Conservation (phyloP, 148 eudicot genomes). For the Silene latifolia region DNA sequence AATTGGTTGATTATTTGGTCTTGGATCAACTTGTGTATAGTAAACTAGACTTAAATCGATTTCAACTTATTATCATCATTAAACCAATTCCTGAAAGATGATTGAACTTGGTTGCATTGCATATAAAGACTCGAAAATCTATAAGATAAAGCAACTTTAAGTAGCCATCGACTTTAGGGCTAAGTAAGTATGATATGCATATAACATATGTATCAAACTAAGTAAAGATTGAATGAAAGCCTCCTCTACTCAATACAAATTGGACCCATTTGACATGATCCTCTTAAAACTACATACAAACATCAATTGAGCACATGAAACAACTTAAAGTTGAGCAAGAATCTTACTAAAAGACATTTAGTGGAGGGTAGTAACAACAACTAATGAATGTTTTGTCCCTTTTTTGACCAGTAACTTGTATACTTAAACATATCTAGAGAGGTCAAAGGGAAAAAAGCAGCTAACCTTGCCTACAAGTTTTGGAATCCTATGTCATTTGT, state of each 20-base stretch:
- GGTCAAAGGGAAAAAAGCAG: constrained; percentile 20
- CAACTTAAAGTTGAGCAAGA: constrained; percentile 30
- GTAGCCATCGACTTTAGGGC: constrained; percentile 11
- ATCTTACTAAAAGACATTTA: constrained; percentile 36
- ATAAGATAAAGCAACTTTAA: constrained; percentile 23
- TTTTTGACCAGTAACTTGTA: constrained; percentile 22
- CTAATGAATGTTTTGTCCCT: constrained; percentile 24
- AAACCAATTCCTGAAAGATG: neutral
- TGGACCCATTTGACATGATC: constrained; percentile 32
- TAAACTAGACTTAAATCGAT: no score
- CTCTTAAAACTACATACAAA: constrained; percentile 27
- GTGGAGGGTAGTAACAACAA: constrained; percentile 32
- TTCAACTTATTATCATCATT: neutral
- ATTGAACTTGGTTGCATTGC: constrained; percentile 2
- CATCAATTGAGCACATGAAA: constrained; percentile 35
- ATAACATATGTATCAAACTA: constrained; percentile 10
- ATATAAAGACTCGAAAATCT: constrained; percentile 13
- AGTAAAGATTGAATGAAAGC: constrained; percentile 13
- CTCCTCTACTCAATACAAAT: constrained; percentile 4
- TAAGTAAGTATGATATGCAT: constrained; percentile 12
- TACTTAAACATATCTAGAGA: constrained; percentile 18
- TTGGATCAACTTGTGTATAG: no score
- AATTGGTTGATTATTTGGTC: no score
- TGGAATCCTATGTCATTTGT: constrained; percentile 40
- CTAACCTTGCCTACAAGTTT: constrained; percentile 13